These are phyloP conservation scores for Alternaria alternata DNA, from an alignment of 2,329 filamentous ascomycete genomes.

Conservation along the genomic window DNA sequence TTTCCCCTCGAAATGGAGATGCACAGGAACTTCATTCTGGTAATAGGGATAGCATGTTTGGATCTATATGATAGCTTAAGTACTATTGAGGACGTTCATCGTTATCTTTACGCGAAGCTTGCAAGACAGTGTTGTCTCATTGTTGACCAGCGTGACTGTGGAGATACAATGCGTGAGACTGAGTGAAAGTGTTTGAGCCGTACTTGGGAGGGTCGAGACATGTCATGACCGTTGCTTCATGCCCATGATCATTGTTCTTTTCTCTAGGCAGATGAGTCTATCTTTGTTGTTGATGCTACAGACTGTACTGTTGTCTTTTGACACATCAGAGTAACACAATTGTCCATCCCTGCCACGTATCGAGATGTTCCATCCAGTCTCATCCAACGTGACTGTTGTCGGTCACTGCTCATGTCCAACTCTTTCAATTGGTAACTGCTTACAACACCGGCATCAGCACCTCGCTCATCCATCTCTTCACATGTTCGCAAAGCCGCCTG, in stretches of 20 bases:
- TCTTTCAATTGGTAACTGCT: not conserved
- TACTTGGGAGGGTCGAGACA: not conserved
- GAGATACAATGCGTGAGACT: not conserved
- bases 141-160: not conserved
- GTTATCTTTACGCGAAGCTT: not conserved
- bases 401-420: not conserved
- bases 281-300: not conserved
- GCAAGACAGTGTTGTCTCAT: conserved; percentile 1
- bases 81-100: not conserved
- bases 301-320: not conserved
- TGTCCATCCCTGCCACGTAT: not conserved
- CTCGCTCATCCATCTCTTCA: conserved; percentile 30
- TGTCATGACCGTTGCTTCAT: not conserved
- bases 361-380: not conserved
- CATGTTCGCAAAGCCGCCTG: conserved; percentile 14
- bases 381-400: not conserved
- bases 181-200: not conserved
- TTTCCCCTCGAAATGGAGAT: not conserved
- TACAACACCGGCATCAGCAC: conserved; percentile 37
- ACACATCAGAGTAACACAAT: not conserved
- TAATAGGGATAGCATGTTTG: not conserved
- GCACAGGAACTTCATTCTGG: not conserved
- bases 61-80: not conserved
- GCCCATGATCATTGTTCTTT: not conserved
- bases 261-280: not conserved